Conservation (phyloP, 192 early-diverging fungal species). For the Backusella australiensis region DNA sequence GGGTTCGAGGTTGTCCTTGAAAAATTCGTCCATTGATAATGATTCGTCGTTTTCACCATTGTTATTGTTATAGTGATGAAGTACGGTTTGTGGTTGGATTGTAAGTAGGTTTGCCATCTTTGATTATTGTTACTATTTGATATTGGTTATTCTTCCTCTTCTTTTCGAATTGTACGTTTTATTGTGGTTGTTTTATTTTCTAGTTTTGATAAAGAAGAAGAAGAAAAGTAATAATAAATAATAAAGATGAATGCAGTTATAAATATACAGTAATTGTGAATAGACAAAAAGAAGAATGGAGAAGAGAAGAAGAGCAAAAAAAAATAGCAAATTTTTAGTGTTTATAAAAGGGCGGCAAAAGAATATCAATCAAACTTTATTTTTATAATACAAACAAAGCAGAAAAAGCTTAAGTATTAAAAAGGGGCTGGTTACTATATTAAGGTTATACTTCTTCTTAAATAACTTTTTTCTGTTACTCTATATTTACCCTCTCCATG, state of each 20-base stretch:
- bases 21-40: slow-evolving; percentile 24
- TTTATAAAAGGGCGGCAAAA: neutral
- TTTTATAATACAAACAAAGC: neutral
- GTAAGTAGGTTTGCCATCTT: slow-evolving; percentile 24
- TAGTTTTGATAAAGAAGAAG: slow-evolving; percentile 2
- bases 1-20: slow-evolving; percentile 24
- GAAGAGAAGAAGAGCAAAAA: neutral
- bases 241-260: neutral
- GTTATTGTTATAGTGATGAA: neutral
- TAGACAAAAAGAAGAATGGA: neutral
- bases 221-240: neutral
- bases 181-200: neutral
- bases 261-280: neutral
- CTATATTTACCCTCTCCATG: neutral
- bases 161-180: neutral
- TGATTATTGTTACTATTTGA: neutral
- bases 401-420: neutral
- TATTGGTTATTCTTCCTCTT: neutral
- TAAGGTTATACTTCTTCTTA: neutral
- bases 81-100: slow-evolving; percentile 13
- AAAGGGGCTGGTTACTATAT: neutral
- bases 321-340: neutral
- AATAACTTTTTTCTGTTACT: neutral
- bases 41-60: slow-evolving; percentile 11
- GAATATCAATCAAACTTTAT: slow-evolving; percentile 5